phyloP scores from a whole-genome alignment of 352 stramenopile genomes.

The Pythium phragmitis region DNA sequence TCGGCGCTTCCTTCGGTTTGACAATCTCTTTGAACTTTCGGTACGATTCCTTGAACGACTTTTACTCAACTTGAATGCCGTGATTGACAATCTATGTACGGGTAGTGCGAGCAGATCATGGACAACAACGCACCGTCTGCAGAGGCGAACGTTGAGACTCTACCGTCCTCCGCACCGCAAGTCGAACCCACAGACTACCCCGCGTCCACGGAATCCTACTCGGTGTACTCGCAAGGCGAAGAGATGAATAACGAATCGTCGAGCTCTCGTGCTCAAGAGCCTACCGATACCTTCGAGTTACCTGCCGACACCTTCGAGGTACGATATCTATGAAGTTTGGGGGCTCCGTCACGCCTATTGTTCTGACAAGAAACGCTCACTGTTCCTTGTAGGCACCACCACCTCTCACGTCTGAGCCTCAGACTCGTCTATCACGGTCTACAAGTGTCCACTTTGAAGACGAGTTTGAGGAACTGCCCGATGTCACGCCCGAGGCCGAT shows the following conservation, averaged over 20 bases:
- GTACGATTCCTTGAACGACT: slow-evolving; percentile 24
- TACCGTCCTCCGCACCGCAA: background rate
- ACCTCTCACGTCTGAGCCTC: background rate
- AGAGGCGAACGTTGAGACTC: background rate
- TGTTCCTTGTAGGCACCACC: slow-evolving; percentile 1
- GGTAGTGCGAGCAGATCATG: slow-evolving; percentile 15
- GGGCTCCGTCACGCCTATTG: background rate
- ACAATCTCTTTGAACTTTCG: slow-evolving; percentile 68
- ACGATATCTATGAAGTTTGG: background rate
- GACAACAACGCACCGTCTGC: slow-evolving; percentile 8
- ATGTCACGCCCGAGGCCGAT: slow-evolving; percentile 53
- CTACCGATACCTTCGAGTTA: background rate
- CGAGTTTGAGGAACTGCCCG: slow-evolving; percentile 51
- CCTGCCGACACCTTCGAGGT: slow-evolving; percentile 1
- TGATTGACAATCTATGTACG: background rate
- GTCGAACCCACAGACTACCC: background rate
- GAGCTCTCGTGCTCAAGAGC: background rate
- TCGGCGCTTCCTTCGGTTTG: slow-evolving; percentile 61
- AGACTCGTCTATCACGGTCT: slow-evolving; percentile 10
- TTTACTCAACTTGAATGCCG: background rate
- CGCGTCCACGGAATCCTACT: background rate
- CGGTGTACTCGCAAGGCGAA: slow-evolving; percentile 5
- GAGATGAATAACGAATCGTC: slow-evolving; percentile 7
- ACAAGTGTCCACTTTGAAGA: slow-evolving; percentile 37
- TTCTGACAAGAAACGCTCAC: background rate